phyloP scores from a whole-genome alignment of 805 yeast genomes.

The Ogataea degrootiae region DNA sequence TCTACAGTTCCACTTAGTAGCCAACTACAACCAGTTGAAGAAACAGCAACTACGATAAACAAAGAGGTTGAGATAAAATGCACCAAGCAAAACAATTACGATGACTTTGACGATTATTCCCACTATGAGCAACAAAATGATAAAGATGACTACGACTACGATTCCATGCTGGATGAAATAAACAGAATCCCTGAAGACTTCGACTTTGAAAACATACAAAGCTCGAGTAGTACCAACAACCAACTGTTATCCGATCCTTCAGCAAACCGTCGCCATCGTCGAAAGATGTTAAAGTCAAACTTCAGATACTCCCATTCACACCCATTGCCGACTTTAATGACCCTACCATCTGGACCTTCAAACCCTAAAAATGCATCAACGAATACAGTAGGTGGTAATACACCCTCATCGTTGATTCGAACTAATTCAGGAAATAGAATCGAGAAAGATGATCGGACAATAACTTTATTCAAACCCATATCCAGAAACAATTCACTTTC shows the following conservation, averaged over 20 bases:
- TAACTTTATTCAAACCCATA: slow-evolving; percentile 26
- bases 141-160: slow-evolving; percentile 9
- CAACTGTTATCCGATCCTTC: background rate
- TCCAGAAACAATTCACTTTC: slow-evolving; percentile 1
- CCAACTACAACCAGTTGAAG: no score
- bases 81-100: background rate
- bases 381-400: no score
- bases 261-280: background rate
- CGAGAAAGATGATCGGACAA: slow-evolving; percentile 23
- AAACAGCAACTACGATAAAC: background rate
- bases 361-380: no score
- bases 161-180: slow-evolving; percentile 31
- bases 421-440: slow-evolving; percentile 13
- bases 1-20: no score
- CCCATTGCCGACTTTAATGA: no score
- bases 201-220: slow-evolving; percentile 19
- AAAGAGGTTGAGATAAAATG: background rate
- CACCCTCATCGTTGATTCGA: background rate
- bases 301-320: background rate
- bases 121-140: background rate
- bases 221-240: background rate
- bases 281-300: background rate
- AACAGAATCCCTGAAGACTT: slow-evolving; percentile 34
- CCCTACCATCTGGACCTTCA: no score
- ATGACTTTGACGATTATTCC: background rate